Conservation (phyloP, 1,284 basidiomycete species). For the Ustilago trichophora region DNA sequence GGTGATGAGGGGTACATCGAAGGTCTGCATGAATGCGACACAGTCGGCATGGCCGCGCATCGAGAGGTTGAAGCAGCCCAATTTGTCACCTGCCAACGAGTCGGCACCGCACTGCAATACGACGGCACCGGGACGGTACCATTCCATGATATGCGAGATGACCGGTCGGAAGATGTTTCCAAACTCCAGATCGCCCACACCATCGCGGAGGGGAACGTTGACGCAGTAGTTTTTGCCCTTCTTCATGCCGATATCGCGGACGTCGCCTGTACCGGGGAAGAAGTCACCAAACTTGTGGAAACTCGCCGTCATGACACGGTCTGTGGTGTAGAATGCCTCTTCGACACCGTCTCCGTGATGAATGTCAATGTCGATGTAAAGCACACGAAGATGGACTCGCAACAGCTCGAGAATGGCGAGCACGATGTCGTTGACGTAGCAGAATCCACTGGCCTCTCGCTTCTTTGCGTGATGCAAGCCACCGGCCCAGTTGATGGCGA, state of each 20-base stretch:
- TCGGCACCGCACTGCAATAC: conserved; percentile 96
- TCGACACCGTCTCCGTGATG: conserved; percentile 99
- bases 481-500: conserved; percentile 97
- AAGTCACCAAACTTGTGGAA: conserved; percentile 96
- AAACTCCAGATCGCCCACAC: conserved; percentile 81
- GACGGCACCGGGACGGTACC: conserved; percentile 87
- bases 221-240: conserved; percentile 89
- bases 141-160: conserved; percentile 85
- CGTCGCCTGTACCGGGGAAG: conserved; percentile 83
- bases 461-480: conserved; percentile 98
- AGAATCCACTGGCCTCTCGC: conserved; percentile 93
- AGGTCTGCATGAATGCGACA: conserved; percentile 83
- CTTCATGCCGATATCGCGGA: conserved; percentile 81
- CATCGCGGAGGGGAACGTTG: conserved; percentile 93
- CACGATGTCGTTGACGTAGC: conserved; percentile 86
- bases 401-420: conserved; percentile 64
- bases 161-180: conserved; percentile 74
- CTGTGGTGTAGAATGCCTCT: conserved; percentile 97
- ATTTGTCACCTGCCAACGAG: conserved; percentile 91
- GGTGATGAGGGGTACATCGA: conserved; percentile 87
- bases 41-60: conserved; percentile 93
- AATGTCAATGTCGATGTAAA: conserved; percentile 98
- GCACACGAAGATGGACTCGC: conserved; percentile 77
- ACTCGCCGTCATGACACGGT: conserved; percentile 93
- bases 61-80: conserved; percentile 94